Percentiles rank a stretch among this genome's conserved stretches.
Evolutionary conservation across 2,329 filamentous ascomycete species (phyloP).

Genomic region (Aspergillus japonicus): DNA sequence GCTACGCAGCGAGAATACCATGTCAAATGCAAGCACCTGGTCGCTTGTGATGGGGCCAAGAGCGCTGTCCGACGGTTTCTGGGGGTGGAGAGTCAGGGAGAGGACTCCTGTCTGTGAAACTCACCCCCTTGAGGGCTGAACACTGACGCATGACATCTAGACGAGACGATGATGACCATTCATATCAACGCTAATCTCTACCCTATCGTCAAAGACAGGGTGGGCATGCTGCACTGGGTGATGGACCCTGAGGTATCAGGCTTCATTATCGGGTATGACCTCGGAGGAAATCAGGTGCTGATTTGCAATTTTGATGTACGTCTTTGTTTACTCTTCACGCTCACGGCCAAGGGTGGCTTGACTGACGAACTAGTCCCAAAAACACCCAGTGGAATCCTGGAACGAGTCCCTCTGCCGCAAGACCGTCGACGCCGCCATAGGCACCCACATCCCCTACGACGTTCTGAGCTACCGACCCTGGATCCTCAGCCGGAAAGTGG

Average conservation of each 20-base stretch:
- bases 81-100: slow-evolving; percentile 42
- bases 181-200: slow-evolving; percentile 46
- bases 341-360: not conserved
- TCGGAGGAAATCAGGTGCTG: slow-evolving; percentile 43
- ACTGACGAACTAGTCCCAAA: slow-evolving; percentile 26
- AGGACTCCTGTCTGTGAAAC: slow-evolving; percentile 39
- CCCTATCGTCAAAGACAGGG: slow-evolving; percentile 36
- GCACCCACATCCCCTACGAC: slow-evolving; percentile 33
- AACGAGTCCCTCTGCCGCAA: slow-evolving; percentile 35
- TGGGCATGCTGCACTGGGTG: slow-evolving; percentile 49
- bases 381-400: slow-evolving; percentile 39
- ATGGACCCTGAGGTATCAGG: slow-evolving; percentile 45
- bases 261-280: slow-evolving; percentile 47
- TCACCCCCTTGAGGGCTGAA: no score
- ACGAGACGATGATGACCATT: slow-evolving; percentile 50
- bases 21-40: slow-evolving; percentile 33
- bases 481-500: slow-evolving; percentile 45
- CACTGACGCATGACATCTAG: slow-evolving; percentile 18
- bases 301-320: slow-evolving; percentile 48
- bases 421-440: slow-evolving; percentile 31
- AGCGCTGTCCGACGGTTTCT: slow-evolving; percentile 32
- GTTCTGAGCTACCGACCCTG: slow-evolving; percentile 44
- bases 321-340: not conserved
- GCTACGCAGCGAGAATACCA: slow-evolving; percentile 21
- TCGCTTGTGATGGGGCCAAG: slow-evolving; percentile 41